These are phyloP conservation scores for Porphyrellus cyaneotinctus DNA, from an alignment of 768 basidiomycete genomes.

Conservation along the genomic window DNA sequence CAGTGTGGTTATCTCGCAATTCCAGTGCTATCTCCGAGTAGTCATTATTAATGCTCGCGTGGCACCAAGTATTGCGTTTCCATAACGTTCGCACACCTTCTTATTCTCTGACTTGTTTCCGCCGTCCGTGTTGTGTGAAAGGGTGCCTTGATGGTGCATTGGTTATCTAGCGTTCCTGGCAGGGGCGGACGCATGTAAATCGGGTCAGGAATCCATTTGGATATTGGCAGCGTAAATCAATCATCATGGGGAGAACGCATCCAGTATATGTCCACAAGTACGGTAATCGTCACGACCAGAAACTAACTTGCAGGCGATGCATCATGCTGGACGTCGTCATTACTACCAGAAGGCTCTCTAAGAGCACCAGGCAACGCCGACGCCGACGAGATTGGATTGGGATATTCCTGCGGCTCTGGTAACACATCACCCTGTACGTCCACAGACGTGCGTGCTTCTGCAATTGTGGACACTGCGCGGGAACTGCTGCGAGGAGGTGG, in stretches of 20 bases:
- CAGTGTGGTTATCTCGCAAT: background rate
- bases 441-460: constrained; percentile 1
- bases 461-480: constrained; percentile 4
- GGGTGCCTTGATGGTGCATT: constrained; percentile 4
- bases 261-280: constrained; percentile 3
- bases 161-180: background rate
- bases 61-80: background rate
- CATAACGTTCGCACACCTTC: constrained; percentile 2
- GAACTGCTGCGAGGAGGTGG: constrained; percentile 24
- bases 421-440: constrained; percentile 1
- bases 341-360: constrained; percentile 8
- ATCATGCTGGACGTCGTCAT: constrained; percentile 1
- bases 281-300: constrained; percentile 10
- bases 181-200: constrained; percentile 14
- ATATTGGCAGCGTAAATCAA: constrained; percentile 9
- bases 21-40: background rate
- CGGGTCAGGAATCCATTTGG: constrained; percentile 13
- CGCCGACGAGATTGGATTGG: constrained; percentile 10
- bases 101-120: background rate
- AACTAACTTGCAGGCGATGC: constrained; percentile 8
- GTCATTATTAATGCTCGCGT: background rate
- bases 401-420: constrained; percentile 4
- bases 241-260: background rate
- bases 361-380: background rate
- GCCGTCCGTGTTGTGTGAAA: constrained; percentile 8